Conservation (phyloP, 2,329 filamentous ascomycete species). For the Aureobasidium sp. region DNA sequence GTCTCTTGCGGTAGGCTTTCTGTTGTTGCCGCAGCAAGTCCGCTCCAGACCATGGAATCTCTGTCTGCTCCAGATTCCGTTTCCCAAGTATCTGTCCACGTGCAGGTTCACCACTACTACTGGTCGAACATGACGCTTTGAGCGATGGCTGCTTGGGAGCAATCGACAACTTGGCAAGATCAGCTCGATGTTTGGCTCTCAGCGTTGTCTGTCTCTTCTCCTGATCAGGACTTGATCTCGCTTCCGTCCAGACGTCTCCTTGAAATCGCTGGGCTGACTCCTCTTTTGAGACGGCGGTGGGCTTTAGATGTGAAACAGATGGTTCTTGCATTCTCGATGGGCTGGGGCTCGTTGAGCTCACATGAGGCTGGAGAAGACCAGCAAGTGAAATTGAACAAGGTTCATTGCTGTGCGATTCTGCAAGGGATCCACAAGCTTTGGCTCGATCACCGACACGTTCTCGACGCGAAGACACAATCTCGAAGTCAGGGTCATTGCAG, state of each 20-base stretch:
- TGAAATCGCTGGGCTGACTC: neutral
- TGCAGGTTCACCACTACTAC: neutral
- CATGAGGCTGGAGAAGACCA: neutral
- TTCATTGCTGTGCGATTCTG: neutral
- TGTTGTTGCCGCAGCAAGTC: neutral
- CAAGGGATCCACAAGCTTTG: neutral
- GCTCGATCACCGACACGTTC: neutral
- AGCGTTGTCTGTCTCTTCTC: neutral
- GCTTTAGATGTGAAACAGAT: neutral
- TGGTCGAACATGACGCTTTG: neutral
- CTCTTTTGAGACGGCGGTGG: neutral
- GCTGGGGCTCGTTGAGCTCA: neutral
- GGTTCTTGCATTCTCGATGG: neutral
- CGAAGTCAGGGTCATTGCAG: neutral
- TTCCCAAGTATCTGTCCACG: neutral
- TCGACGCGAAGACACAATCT: neutral
- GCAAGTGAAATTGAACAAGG: neutral
- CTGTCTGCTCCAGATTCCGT: neutral
- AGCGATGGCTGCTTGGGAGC: neutral
- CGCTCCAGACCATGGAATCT: neutral
- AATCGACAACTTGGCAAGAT: neutral
- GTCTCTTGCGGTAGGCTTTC: neutral
- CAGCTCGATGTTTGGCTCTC: neutral
- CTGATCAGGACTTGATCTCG: neutral
- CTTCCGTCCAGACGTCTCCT: neutral